Percentiles rank a stretch among this genome's conserved stretches.
Conservation (phyloP, 2,329 filamentous ascomycete species). For the Berkeleyomyces rouxiae region DNA sequence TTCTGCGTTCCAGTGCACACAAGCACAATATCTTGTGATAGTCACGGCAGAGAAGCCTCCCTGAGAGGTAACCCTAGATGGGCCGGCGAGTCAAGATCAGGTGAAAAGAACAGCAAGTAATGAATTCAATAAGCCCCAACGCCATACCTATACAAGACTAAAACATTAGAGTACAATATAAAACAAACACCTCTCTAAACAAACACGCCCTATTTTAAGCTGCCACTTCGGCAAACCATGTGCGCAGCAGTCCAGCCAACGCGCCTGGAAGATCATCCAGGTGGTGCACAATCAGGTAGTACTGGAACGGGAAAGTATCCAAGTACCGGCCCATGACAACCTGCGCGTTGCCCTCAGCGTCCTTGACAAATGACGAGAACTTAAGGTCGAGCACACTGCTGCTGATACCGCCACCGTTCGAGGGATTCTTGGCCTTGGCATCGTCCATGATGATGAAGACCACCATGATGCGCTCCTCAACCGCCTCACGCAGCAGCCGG, state of each 20-base stretch:
- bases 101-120: not conserved
- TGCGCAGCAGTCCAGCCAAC: conserved; percentile 71
- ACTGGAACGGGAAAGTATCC: conserved; percentile 91
- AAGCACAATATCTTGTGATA: not conserved
- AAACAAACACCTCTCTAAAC: not conserved
- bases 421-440: conserved; percentile 16
- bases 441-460: conserved; percentile 94
- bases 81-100: not conserved
- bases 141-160: not conserved
- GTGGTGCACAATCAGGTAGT: conserved; percentile 88
- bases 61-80: not conserved
- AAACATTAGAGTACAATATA: not conserved
- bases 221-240: conserved; percentile 75
- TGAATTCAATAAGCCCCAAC: not conserved
- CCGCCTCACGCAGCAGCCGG: conserved; percentile 66
- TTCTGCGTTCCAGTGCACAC: not conserved
- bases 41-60: not conserved
- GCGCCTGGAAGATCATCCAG: conserved; percentile 81
- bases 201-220: conserved; percentile 18
- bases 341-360: conserved; percentile 41
- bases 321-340: conserved; percentile 81
- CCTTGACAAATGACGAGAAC: conserved; percentile 64
- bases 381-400: conserved; percentile 75
- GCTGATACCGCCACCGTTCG: conserved; percentile 24
- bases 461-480: conserved; percentile 91